phyloP scores from a whole-genome alignment of 371 early-diverging fungal species.

The Lichtheimia ramosa region DNA sequence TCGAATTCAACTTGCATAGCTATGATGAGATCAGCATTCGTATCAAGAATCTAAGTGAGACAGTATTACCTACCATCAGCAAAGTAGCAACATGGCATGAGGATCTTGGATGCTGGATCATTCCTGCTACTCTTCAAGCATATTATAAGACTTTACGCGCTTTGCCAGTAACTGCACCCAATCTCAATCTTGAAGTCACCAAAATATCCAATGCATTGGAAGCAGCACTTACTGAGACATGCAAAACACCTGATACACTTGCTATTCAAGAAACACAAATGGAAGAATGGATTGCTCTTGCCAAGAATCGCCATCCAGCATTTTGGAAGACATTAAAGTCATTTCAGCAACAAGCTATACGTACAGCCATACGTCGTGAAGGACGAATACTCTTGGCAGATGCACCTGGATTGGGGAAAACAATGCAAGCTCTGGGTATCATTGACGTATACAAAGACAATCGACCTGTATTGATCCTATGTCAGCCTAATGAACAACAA shows the following conservation, averaged over 20 bases:
- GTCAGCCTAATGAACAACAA: conserved; percentile 54
- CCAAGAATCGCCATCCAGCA: conserved; percentile 1
- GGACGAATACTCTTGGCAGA: conserved; percentile 85
- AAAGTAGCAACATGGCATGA: conserved; percentile 18
- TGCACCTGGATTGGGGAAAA: conserved; percentile 95
- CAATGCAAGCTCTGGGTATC: conserved; percentile 83
- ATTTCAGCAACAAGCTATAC: conserved; percentile 58
- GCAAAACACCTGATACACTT: neutral
- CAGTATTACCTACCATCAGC: conserved; percentile 5
- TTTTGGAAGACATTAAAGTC: conserved; percentile 29
- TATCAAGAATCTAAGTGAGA: neutral
- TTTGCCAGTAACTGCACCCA: conserved; percentile 1
- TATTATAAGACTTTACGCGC: conserved; percentile 20
- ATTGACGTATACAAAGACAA: conserved; percentile 47
- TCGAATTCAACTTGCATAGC: conserved; percentile 23
- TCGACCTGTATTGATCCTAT: conserved; percentile 68
- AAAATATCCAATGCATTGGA: conserved; percentile 9
- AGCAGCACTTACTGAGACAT: conserved; percentile 1
- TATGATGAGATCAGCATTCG: conserved; percentile 15
- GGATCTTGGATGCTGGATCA: conserved; percentile 11
- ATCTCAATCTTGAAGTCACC: conserved; percentile 20
- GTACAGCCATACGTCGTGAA: conserved; percentile 33
- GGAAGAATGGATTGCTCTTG: conserved; percentile 16
- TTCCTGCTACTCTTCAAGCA: conserved; percentile 22
- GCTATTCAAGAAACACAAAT: conserved; percentile 14